Percentiles rank a stretch among this genome's conserved stretches.
Conservation (phyloP, 768 basidiomycete species). For the Thelephora aurantiotincta region DNA sequence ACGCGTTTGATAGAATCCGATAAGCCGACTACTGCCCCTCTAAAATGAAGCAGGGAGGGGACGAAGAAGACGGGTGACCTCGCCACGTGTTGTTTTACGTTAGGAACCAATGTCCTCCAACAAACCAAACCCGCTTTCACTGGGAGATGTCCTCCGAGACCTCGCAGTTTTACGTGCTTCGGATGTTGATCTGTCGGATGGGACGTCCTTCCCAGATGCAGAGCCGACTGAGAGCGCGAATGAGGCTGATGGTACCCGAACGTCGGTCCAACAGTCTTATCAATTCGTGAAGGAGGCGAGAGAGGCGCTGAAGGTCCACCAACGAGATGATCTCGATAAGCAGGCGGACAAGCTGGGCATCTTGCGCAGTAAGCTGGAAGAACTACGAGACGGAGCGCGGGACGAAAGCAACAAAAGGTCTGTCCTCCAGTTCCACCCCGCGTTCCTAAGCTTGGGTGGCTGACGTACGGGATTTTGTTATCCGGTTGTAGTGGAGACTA, state of each 20-base stretch:
- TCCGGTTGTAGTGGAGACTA: too few species aligned
- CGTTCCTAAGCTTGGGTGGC: too few species aligned
- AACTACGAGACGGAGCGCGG: conserved; percentile 16
- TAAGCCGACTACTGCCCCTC: too few species aligned
- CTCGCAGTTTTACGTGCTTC: conserved; percentile 57
- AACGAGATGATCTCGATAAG: conserved; percentile 35
- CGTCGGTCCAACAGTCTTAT: conserved; percentile 36
- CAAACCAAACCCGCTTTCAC: conserved; percentile 35
- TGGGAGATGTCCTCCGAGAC: conserved; percentile 52
- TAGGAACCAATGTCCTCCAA: not conserved
- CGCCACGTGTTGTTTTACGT: too few species aligned
- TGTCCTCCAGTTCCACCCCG: too few species aligned
- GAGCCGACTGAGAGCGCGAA: not conserved
- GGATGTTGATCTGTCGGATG: conserved; percentile 24
- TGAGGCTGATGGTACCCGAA: conserved; percentile 13
- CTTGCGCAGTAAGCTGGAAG: conserved; percentile 39
- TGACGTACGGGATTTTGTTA: too few species aligned
- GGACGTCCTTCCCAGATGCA: conserved; percentile 4
- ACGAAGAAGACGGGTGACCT: too few species aligned
- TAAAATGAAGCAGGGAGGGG: too few species aligned
- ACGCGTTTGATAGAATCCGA: too few species aligned
- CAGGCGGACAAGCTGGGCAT: conserved; percentile 42
- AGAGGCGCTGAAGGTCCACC: conserved; percentile 36
- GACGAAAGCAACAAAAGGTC: too few species aligned
- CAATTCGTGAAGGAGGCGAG: conserved; percentile 47